phyloP scores from a whole-genome alignment of 148 eudicot species.

The Chenopodium album region DNA sequence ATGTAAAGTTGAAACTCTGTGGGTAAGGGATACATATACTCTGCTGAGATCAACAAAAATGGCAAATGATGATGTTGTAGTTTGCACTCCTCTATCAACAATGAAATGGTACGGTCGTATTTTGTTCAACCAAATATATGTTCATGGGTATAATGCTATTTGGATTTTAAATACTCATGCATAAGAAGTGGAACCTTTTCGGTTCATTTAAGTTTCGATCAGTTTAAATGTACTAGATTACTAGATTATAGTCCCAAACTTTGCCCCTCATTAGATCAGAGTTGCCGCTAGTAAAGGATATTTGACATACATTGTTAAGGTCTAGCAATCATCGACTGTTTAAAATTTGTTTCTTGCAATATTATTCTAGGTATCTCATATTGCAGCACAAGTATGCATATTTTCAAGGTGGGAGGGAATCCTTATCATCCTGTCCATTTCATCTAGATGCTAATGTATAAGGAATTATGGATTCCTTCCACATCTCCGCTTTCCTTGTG shows the following conservation, averaged over 20 bases:
- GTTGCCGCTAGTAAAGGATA: neutral
- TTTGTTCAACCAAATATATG: neutral
- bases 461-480: conserved; percentile 8
- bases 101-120: neutral
- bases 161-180: neutral
- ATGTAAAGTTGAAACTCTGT: neutral
- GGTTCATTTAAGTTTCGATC: neutral
- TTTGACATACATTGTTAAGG: conserved; percentile 12
- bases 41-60: neutral
- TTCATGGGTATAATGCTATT: neutral
- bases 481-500: neutral
- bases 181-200: neutral
- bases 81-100: neutral
- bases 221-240: neutral
- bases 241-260: neutral
- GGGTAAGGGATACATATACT: neutral
- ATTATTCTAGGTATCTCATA: conserved; percentile 25
- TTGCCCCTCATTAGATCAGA: neutral
- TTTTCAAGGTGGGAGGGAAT: conserved; percentile 21
- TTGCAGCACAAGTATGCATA: conserved; percentile 22
- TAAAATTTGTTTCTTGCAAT: conserved; percentile 21
- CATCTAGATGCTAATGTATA: conserved; percentile 15
- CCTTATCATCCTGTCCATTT: conserved; percentile 23
- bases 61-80: neutral
- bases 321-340: conserved; percentile 16